Evolutionary conservation across 192 early-diverging fungal species (phyloP), one percentile per base, ranked within the genome.

Genomic region (Gryganskiella cystojenkinii): DNA sequence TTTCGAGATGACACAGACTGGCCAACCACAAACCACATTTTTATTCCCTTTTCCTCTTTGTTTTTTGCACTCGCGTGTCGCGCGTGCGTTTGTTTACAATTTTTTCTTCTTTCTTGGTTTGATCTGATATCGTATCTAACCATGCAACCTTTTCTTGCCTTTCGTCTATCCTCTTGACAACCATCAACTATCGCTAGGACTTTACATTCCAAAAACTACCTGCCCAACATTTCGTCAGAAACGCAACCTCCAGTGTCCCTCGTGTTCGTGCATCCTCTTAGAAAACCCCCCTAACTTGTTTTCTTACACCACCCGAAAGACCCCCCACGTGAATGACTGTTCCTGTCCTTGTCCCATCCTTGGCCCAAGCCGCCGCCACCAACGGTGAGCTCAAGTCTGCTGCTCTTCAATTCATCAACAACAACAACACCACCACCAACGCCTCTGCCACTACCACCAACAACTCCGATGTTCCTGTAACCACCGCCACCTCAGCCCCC

Each of bases 141-240:
- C 25, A 7, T 58, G 5, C 40, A 20, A 27, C 4, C 5, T 47
- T 55, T 11, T 54, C 5, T 19, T 35, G 15, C 20, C 73, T 40
- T 15, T 25, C 35, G 33, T 19, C 27, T 20, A 43, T 30, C 22
- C 27, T 17, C 9, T 35, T 52, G n/a, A n/a, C n/a, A n/a, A n/a
- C 56, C 24, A 25, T 53, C 35, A 5, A 4, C 22, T 19, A 1
- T 24, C 14, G 10, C 20, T 69, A 78, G 74, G 74, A 78, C 74
- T 78, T 78, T 59, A 63, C 74, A 78, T 69, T 60, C 74, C 66
- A 78, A 76, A 40, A 78, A 60, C 64, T 56, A 64, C 74, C 67
- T 78, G 74, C 74, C 74, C 74, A 78, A 58, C 65, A 78, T 78
- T 78, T 78, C 74, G 74, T 78, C 74, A 78, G 74, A 78, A 68